Evolutionary conservation across 192 early-diverging fungal species (phyloP), one percentile per base, ranked within the genome.

Genomic region (Coemansia sp.): DNA sequence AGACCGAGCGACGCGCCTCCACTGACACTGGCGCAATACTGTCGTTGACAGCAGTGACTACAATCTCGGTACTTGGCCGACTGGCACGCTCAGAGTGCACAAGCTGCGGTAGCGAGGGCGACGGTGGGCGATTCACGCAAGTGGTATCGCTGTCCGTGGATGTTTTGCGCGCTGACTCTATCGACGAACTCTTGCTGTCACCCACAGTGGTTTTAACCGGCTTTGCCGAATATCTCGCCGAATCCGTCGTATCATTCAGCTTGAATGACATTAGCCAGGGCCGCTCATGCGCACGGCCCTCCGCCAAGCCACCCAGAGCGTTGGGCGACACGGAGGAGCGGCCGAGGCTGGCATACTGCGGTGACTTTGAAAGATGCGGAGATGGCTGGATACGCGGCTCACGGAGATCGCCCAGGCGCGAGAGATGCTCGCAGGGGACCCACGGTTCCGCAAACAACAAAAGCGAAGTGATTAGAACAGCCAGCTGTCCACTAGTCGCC

Each of bases 231-330:
- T 80, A 75, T 36, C 71, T 69, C 31, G 65, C 28, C 2, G 68
- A 68, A 21, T 79, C 72, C 0, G 53, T 23, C 23, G 77, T 68
- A 38, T 80, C 77, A 14, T 62, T 48, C 1, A 80, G 65, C 36
- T 73, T 74, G 69, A 80, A 80, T 3, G 77, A 71, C 62, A 70
- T 70, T 14, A 80, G 65, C 72, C 72, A 80, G 10, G 77, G 72
- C 11, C 77, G 72, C 37, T 72, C 76, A 37, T 55, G 25, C 0
- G 72, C n/a, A 11, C 72, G 52, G 57, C 35, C 35, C 37, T 71
- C 72, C 7, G 48, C 56, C 11, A 2, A 9, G 48, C 25, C 34
- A 16, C 55, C 31, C 7, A 35, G 3, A 1, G 31, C 55, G 8
- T 8, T 57, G 12, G 56, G 18, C 6, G 56, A 34, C 16, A 58